phyloP scores from a whole-genome alignment of 2,329 filamentous ascomycete species.

The Cytospora mali region DNA sequence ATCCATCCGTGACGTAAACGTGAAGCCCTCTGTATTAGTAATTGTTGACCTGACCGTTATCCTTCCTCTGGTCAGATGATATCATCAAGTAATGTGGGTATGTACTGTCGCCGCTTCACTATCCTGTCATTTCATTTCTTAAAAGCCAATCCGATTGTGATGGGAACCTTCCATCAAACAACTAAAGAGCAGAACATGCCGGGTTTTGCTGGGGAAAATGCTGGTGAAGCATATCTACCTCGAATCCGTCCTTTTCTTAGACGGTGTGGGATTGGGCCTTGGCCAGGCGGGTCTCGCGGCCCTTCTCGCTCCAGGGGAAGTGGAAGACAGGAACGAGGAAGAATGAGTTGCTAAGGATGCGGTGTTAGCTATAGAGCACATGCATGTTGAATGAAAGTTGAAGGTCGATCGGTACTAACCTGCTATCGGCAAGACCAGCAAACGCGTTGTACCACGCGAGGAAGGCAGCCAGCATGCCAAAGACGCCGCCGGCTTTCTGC shows the following conservation, averaged over 20 bases:
- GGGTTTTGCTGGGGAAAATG: background rate
- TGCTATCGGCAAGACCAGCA: slow-evolving; percentile 76
- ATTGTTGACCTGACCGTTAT: background rate
- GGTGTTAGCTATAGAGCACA: slow-evolving; percentile 18
- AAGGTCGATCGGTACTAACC: slow-evolving; percentile 46
- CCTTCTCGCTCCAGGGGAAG: slow-evolving; percentile 91
- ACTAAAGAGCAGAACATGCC: background rate
- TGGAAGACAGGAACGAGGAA: slow-evolving; percentile 90
- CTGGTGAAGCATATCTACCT: background rate
- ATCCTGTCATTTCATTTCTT: background rate
- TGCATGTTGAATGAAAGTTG: background rate
- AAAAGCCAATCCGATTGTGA: background rate
- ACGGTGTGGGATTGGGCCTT: slow-evolving; percentile 51
- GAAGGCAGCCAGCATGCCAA: slow-evolving; percentile 81
- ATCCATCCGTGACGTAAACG: background rate
- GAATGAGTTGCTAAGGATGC: slow-evolving; percentile 72
- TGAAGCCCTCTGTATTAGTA: background rate
- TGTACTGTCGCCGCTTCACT: background rate
- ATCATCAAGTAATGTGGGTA: background rate
- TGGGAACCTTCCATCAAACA: background rate
- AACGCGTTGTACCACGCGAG: slow-evolving; percentile 86
- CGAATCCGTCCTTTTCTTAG: slow-evolving; percentile 26
- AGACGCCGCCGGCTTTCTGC: slow-evolving; percentile 73
- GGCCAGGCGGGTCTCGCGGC: slow-evolving; percentile 56
- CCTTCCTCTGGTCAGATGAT: background rate